Conservation (phyloP, 1,284 basidiomycete genomes). For the Somion occarium region DNA sequence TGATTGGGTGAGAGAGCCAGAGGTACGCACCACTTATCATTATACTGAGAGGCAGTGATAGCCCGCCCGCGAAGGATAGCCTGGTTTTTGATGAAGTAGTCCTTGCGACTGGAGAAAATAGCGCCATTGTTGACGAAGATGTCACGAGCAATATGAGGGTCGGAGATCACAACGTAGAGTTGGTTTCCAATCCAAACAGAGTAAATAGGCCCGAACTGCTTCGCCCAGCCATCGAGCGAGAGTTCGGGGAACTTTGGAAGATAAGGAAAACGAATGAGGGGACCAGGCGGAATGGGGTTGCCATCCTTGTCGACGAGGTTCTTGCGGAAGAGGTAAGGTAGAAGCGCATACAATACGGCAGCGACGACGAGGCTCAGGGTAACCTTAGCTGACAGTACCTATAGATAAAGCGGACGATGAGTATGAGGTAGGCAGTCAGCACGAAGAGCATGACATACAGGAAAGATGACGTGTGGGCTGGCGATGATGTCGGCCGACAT, state of each 20-base stretch:
- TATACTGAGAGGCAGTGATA: conserved; percentile 37
- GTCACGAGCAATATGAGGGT: conserved; percentile 34
- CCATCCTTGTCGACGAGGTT: conserved; percentile 23
- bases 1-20: not conserved
- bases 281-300: conserved; percentile 29
- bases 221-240: conserved; percentile 32
- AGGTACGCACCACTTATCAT: conserved; percentile 31
- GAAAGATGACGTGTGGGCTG: not conserved
- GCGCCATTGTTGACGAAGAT: conserved; percentile 32
- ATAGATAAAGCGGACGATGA: conserved; percentile 2
- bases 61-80: conserved; percentile 31
- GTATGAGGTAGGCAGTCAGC: not conserved
- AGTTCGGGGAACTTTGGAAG: conserved; percentile 34
- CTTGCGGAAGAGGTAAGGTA: conserved; percentile 4
- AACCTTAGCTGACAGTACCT: conserved; percentile 19
- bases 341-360: conserved; percentile 1
- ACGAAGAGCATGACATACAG: not conserved
- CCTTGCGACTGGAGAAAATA: conserved; percentile 33
- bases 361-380: not conserved
- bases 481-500: conserved; percentile 2
- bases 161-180: conserved; percentile 34
- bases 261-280: conserved; percentile 31
- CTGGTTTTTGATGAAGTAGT: conserved; percentile 33
- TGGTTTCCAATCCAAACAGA: conserved; percentile 37
- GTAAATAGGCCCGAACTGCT: conserved; percentile 32